Conservation (phyloP, 768 basidiomycete genomes). For the Exsudoporus frostii region DNA sequence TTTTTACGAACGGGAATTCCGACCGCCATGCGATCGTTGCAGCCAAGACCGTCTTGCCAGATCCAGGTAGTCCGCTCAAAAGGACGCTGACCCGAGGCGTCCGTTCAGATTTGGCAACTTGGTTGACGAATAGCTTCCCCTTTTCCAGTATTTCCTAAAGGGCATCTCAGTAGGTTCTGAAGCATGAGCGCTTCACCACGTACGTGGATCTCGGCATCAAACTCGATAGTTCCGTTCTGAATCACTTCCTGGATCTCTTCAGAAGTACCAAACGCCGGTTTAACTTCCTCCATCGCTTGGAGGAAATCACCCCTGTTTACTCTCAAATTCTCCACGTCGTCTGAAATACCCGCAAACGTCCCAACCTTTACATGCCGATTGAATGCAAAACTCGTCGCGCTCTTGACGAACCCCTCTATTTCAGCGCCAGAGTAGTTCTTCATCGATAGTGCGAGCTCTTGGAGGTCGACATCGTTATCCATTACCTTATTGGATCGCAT, state of each 20-base stretch:
- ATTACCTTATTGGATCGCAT: conserved; percentile 93
- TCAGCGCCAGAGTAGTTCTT: conserved; percentile 99
- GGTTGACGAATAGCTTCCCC: conserved; percentile 87
- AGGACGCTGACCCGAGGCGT: conserved; percentile 91
- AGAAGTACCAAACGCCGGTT: conserved; percentile 95
- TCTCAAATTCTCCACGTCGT: conserved; percentile 90
- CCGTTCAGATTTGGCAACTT: conserved; percentile 84
- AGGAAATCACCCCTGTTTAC: conserved; percentile 86
- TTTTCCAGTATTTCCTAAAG: conserved; percentile 79
- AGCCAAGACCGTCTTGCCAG: conserved; percentile 93
- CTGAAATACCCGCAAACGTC: conserved; percentile 93
- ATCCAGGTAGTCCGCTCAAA: conserved; percentile 83
- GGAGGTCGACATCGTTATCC: conserved; percentile 79
- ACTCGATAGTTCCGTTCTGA: conserved; percentile 96
- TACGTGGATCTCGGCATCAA: conserved; percentile 71
- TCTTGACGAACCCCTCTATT: conserved; percentile 93
- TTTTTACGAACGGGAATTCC: conserved; percentile 96
- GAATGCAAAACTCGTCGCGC: conserved; percentile 97
- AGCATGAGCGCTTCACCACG: conserved; percentile 2
- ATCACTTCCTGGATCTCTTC: conserved; percentile 93
- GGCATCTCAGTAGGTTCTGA: not conserved
- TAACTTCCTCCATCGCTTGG: conserved; percentile 89
- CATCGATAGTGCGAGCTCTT: conserved; percentile 75
- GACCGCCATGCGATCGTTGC: conserved; percentile 92
- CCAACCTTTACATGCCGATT: conserved; percentile 97